phyloP scores from a whole-genome alignment of 1,139 yeast genomes.

The Entelexis paramagnoliae region DNA sequence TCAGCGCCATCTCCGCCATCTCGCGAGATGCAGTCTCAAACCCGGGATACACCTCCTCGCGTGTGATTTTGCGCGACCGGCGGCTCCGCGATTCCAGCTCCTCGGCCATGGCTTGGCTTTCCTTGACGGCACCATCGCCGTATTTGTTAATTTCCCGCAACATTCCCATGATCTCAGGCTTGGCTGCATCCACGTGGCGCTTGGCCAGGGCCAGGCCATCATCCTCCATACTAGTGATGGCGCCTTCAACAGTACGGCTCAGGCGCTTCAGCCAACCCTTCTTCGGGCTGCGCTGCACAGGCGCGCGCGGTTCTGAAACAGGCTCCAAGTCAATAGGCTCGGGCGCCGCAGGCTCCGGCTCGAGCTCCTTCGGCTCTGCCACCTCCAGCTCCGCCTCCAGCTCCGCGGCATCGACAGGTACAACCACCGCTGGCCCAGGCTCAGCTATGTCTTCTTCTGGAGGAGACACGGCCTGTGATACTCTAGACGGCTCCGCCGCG shows the following conservation, averaged over 20 bases:
- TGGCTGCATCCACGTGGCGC: slow-evolving; percentile 16
- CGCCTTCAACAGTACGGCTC: slow-evolving; percentile 21
- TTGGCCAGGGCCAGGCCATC: slow-evolving; percentile 15
- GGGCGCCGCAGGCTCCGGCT: neutral
- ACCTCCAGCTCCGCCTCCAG: neutral
- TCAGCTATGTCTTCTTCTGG: neutral
- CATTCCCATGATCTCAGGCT: slow-evolving; percentile 22
- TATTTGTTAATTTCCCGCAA: slow-evolving; percentile 19
- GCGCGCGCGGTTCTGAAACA: neutral
- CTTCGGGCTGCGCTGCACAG: neutral
- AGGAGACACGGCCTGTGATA: neutral
- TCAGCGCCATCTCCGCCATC: slow-evolving; percentile 28
- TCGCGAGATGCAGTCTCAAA: slow-evolving; percentile 28
- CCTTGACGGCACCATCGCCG: slow-evolving; percentile 20
- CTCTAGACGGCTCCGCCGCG: neutral
- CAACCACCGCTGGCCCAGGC: too few relatives aligned
- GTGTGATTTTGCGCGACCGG: neutral
- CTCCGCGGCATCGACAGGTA: neutral
- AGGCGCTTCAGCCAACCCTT: slow-evolving; percentile 19
- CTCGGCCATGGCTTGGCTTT: slow-evolving; percentile 13
- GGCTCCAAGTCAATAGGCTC: neutral
- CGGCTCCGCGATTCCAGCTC: slow-evolving; percentile 4
- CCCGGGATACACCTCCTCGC: slow-evolving; percentile 24
- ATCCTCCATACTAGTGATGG: slow-evolving; percentile 20
- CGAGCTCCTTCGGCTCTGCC: neutral